These are phyloP conservation scores for Taiozyma sp. DNA, from an alignment of 1,139 yeast genomes.

Conservation along the genomic window DNA sequence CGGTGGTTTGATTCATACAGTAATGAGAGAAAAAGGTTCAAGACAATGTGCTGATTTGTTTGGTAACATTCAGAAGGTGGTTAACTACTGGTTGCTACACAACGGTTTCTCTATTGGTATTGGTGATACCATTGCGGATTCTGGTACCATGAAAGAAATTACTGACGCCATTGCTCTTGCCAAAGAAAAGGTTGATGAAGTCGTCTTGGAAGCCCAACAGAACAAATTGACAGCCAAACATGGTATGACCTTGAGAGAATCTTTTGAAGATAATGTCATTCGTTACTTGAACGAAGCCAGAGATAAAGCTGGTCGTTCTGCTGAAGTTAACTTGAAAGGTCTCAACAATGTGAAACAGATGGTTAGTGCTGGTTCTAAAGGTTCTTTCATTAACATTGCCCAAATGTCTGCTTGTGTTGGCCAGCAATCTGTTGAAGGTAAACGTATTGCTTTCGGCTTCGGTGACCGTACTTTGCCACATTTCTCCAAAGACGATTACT, in stretches of 20 bases:
- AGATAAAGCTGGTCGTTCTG: constrained; percentile 98
- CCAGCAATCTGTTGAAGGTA: constrained; percentile 99
- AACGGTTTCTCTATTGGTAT: constrained; percentile 98
- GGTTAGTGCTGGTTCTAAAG: constrained; percentile 99
- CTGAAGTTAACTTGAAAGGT: constrained; percentile 93
- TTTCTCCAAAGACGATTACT: constrained; percentile 95
- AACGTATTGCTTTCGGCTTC: constrained; percentile 97
- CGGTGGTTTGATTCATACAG: constrained; percentile 96
- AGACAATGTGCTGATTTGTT: constrained; percentile 84
- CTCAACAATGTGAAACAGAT: constrained; percentile 95
- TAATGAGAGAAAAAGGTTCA: constrained; percentile 97
- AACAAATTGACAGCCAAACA: constrained; percentile 91
- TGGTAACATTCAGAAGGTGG: constrained; percentile 91
- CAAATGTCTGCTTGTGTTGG: constrained; percentile 99
- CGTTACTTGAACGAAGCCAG: constrained; percentile 96
- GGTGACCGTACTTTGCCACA: constrained; percentile 96
- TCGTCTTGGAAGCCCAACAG: constrained; percentile 86
- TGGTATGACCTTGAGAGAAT: constrained; percentile 98
- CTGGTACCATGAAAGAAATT: constrained; percentile 90
- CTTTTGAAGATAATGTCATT: constrained; percentile 96
- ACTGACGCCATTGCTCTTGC: constrained; percentile 93
- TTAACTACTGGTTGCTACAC: constrained; percentile 93
- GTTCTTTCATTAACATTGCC: constrained; percentile 97
- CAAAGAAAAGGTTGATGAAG: constrained; percentile 87
- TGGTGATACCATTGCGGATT: constrained; percentile 99